phyloP scores from a whole-genome alignment of 345 rosid genomes.

The Eucalyptus regnans region DNA sequence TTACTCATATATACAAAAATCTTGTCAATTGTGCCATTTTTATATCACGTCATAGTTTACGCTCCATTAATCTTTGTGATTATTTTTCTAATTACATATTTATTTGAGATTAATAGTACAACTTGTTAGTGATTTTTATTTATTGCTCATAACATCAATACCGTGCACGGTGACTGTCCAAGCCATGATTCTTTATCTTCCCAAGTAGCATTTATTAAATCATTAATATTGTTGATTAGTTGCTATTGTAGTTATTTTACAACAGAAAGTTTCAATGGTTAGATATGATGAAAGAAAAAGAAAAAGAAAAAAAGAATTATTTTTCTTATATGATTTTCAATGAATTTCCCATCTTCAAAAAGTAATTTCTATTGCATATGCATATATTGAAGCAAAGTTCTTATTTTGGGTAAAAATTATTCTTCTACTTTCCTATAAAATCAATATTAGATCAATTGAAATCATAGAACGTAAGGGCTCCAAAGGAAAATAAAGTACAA shows the following conservation, averaged over 20 bases:
- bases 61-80: background rate
- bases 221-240: background rate
- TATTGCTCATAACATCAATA: background rate
- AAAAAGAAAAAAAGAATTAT: fast-evolving
- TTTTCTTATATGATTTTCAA: background rate
- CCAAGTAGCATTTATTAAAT: background rate
- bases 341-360: background rate
- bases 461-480: background rate
- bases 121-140: background rate
- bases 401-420: background rate
- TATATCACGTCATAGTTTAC: background rate
- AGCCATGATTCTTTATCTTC: background rate
- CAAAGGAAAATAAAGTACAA: background rate
- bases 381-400: background rate
- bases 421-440: background rate
- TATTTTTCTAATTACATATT: background rate
- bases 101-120: background rate
- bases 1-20: background rate
- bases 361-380: background rate
- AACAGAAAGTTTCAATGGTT: background rate
- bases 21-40: background rate
- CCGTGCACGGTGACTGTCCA: background rate
- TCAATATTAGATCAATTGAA: background rate
- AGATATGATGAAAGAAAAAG: background rate
- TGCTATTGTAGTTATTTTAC: background rate